Base-by-base conservation (phyloP, 1,284 basidiomycete species). In the Leccinum solheimii region DNA sequence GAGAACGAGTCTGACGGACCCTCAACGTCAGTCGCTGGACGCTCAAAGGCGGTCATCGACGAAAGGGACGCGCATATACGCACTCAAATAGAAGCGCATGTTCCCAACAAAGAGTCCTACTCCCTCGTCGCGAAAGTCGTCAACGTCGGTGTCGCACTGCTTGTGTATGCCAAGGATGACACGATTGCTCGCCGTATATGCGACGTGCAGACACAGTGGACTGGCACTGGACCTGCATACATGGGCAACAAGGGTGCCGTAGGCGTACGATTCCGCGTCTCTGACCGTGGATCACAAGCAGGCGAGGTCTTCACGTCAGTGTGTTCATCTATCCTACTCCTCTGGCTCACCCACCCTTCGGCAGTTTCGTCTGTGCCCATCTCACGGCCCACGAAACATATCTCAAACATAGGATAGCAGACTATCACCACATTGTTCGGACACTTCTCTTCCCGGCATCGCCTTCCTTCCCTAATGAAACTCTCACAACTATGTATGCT, bases 241-340 rank as follows among this genome's bases (percentile, higher is more conserved):
- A 92, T 98, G 91, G 94, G 94, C 11, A 98, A 98, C 79, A 99
- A 99, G 77, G 95, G 94, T 27, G 96, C 93, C 1, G 95, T 97
- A 2, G 96, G 92, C 16, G 83, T 95, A 40, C 83, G 96, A 53
- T 88, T 98, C 73, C 87, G 91, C 49, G 80, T 97, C 26, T 76
- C 81, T 27, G 80, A 77, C 10, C 77, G 79, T 30, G 81, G 84
- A 34, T 85, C 82, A 7, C 78, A 79, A 52, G 68, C 80, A 58
- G 91, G 92, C 38, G 90, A 96, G 73, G 84, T 83, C 2, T 90
- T 88, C 77, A 95, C 94, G 92, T 94, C 77, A 75, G 91, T 84
- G 55, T 53, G 43, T 62, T 36, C 56, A 59, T 34, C 40, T 11
- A 16, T 26, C 23, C 14, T 54, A 36, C 26, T 56, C 11, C 55